Percentiles rank a stretch among this genome's conserved stretches.
Conservation (phyloP, 2,329 filamentous ascomycete genomes). For the Dothideomycetes sp. region DNA sequence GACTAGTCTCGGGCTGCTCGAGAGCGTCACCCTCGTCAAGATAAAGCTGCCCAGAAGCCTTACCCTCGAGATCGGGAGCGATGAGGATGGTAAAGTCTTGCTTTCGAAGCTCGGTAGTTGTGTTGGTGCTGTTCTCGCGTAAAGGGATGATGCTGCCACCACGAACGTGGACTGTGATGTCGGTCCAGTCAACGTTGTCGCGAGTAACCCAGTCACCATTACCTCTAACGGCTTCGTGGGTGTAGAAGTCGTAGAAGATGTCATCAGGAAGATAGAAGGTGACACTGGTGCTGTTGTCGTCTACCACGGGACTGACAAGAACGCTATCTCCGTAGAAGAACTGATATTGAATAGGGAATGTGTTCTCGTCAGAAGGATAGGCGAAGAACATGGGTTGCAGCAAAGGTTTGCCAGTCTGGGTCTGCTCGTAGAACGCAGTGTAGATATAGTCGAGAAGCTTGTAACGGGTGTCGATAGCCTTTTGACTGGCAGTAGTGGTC, state of each 20-base stretch:
- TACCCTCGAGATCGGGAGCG: conserved; percentile 53
- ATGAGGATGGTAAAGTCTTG: conserved; percentile 64
- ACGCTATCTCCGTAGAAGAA: conserved; percentile 52
- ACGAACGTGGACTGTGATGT: conserved; percentile 59
- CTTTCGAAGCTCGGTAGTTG: conserved; percentile 52
- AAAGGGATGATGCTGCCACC: conserved; percentile 58
- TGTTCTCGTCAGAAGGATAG: conserved; percentile 51
- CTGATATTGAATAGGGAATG: conserved; percentile 44
- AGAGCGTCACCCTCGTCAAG: conserved; percentile 68
- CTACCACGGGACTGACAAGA: conserved; percentile 48
- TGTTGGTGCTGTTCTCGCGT: conserved; percentile 48
- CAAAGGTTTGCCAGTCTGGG: conserved; percentile 52
- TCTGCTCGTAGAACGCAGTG: conserved; percentile 57
- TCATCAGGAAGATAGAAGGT: conserved; percentile 49
- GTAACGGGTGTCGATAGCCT: conserved; percentile 65
- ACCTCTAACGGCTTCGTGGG: conserved; percentile 38
- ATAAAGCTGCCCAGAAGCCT: conserved; percentile 59
- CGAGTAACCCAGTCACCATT: conserved; percentile 37
- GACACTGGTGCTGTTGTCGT: conserved; percentile 44
- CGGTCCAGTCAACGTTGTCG: conserved; percentile 38
- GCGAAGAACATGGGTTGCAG: conserved; percentile 64
- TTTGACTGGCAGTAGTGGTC: conserved; percentile 55
- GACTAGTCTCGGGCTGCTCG: conserved; percentile 46
- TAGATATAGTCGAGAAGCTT: conserved; percentile 72
- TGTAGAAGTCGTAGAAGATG: conserved; percentile 53